Base-by-base conservation (phyloP, 2,329 filamentous ascomycete species). In the Trichoderma hamatum region DNA sequence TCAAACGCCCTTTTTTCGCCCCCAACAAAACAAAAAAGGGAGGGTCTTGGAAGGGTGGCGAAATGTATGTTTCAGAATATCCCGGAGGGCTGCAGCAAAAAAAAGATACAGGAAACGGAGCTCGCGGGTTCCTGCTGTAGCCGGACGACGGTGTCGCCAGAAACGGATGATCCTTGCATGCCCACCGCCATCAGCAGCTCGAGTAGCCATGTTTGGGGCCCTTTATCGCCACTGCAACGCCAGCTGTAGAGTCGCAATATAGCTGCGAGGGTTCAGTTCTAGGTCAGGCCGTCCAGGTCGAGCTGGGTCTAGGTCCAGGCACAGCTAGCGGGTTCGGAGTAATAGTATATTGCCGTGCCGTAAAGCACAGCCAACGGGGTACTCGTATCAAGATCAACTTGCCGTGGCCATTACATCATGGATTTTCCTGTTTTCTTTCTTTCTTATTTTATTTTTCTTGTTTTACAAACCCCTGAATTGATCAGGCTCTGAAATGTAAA, bases 101-200 rank as follows among this genome's bases (percentile, higher is more conserved):
- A 52, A 21, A 13, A n/a, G n/a, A n/a, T n/a, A n/a, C n/a, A n/a
- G n/a, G n/a, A 51, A 32, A 59, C 21, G 39, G 51, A 36, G 58
- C 39, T 19, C 19, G n/a, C 63, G 63, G 63, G 63, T 66, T 66
- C 63, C 63, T 66, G 63, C 63, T 66, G 63, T 66, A 66, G 63
- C 32, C 34, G 43, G 55, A 54, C 51, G 61, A 64, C 52, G 51
- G 60, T 54, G 51, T 34, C 43, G 30, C 60, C 60, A 51, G 28
- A 34, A 62, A 32, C 43, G 36, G 58, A 11, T 55, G 46, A 49
- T 49, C 46, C 46, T 21, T 49, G 46, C 39, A 19, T 43, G 46
- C 46, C 46, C 46, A 21, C 39, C 39, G 39, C 39, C 39, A 9
- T 43, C 39, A 43, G 39, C 19, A 43, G n/a, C n/a, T n/a, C n/a